A percentile compares a stretch with the other conserved stretches of the same genome.
phyloP scores from a whole-genome alignment of 257 asterid genomes.

The Solanum clarkiae region DNA sequence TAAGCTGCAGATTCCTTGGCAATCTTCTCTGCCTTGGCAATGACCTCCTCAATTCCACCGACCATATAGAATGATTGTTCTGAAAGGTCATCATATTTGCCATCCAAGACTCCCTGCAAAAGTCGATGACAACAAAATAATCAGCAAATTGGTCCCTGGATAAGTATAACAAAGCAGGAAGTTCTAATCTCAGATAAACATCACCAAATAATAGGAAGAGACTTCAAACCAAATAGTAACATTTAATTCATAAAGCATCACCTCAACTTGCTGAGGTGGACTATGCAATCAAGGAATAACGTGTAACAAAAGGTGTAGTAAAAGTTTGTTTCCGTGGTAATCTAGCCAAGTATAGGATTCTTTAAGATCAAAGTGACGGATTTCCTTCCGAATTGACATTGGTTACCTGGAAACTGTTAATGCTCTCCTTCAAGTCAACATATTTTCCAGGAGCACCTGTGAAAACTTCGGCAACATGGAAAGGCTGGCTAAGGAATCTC shows the following conservation, averaged over 20 bases:
- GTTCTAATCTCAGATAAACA: neutral
- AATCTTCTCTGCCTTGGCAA: slow-evolving; percentile 96
- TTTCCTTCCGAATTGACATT: neutral
- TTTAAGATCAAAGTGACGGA: neutral
- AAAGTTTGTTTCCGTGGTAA: neutral
- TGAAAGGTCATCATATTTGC: slow-evolving; percentile 78
- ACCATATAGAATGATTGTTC: slow-evolving; percentile 97
- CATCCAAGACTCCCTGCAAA: slow-evolving; percentile 83
- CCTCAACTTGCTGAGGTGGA: neutral
- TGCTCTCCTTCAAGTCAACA: slow-evolving; percentile 94
- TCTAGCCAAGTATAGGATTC: neutral
- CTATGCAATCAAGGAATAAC: neutral
- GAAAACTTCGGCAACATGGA: slow-evolving; percentile 99
- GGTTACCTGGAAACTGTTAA: slow-evolving; percentile 83
- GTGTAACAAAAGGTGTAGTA: neutral
- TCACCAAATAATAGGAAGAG: neutral
- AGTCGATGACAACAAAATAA: neutral
- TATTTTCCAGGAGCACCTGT: slow-evolving; percentile 98
- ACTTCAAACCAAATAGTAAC: slow-evolving; percentile 16
- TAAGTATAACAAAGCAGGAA: neutral
- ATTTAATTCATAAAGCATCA: neutral
- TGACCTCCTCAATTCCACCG: slow-evolving; percentile 94
- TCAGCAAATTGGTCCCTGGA: neutral
- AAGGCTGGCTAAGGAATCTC: slow-evolving; percentile 91
- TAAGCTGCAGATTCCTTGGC: slow-evolving; percentile 82